Evolutionary conservation across 1,284 basidiomycete species (phyloP), one percentile per base, ranked within the genome.

Genomic region (Cryptococcus jaspeensis): DNA sequence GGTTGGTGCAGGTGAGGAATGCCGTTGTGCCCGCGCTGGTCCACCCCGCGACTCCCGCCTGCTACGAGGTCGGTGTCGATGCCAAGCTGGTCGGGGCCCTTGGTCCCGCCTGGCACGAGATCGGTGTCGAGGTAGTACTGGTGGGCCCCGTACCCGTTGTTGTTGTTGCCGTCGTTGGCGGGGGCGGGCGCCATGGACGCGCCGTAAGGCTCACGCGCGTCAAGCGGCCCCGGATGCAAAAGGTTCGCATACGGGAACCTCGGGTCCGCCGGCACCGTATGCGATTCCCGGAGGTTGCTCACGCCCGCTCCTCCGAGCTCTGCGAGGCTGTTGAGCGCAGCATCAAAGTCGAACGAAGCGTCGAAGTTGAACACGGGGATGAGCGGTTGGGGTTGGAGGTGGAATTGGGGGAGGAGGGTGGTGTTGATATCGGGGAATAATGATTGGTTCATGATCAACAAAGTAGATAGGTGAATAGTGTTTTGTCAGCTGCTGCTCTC

Each of bases 241-340:
- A 58, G 50, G 38, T 46, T 58, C 18, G 59, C 59, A 37, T 61
- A 61, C 2, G 59, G 59, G 23, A 55, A 61, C 18, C 50, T 48
- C 12, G 56, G 59, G 51, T 60, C 59, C 5, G 44, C 35, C 18
- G 54, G 40, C 13, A 32, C 20, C 20, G 40, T 9, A 6, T 51
- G 48, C 18, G 48, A n/a, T n/a, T n/a, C 28, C 5, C 9, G 28
- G 28, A 9, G 28, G 5, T 32, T 32, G 28, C 28, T 9, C 28
- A 9, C 4, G 28, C 28, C 28, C 9, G 28, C 16, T 11, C 18
- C 37, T 38, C 39, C 48, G 35, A 23, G 35, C 15, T 36, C 48
- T 4, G 25, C 35, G 36, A 50, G 48, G 32, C 48, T 50, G 48
- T 50, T 18, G n/a, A 38, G 32, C 16, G 47, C 25, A 23, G 28